Evolutionary conservation across 2,329 filamentous ascomycete species (phyloP).

Genomic region (Colletotrichum theobromicola): DNA sequence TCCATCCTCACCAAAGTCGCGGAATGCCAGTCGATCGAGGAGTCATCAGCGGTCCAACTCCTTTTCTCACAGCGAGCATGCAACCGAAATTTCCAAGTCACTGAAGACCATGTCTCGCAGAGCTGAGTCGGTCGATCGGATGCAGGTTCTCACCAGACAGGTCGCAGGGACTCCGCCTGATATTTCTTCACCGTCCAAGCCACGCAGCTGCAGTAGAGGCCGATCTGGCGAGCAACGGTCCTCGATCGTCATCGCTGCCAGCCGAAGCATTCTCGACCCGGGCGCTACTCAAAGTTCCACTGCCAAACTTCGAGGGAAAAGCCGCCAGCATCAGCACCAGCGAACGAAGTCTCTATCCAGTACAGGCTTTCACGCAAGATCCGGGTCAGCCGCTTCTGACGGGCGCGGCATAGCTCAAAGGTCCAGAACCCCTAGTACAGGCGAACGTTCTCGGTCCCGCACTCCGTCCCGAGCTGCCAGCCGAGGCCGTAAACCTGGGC

Average conservation of each 20-base stretch:
- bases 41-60: conserved; percentile 28
- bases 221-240: not conserved
- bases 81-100: conserved; percentile 23
- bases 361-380: not conserved
- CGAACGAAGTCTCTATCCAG: not conserved
- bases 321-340: too few species aligned
- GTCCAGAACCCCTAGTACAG: not conserved
- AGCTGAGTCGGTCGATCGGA: conserved; percentile 25
- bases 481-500: not conserved
- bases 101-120: conserved; percentile 27
- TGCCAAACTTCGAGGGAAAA: too few species aligned
- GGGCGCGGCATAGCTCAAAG: too few species aligned
- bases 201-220: conserved; percentile 22
- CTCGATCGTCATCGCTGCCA: conserved; percentile 30
- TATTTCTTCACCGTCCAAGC: conserved; percentile 16
- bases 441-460: not conserved
- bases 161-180: not conserved
- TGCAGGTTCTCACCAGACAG: conserved; percentile 6
- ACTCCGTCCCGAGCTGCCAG: not conserved
- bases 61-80: not conserved
- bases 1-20: conserved; percentile 38
- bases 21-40: conserved; percentile 37
- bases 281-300: too few species aligned
- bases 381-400: not conserved
- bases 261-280: conserved; percentile 30